Evolutionary conservation across 306 rosid species (phyloP).

Genomic region (Malus sieversii): DNA sequence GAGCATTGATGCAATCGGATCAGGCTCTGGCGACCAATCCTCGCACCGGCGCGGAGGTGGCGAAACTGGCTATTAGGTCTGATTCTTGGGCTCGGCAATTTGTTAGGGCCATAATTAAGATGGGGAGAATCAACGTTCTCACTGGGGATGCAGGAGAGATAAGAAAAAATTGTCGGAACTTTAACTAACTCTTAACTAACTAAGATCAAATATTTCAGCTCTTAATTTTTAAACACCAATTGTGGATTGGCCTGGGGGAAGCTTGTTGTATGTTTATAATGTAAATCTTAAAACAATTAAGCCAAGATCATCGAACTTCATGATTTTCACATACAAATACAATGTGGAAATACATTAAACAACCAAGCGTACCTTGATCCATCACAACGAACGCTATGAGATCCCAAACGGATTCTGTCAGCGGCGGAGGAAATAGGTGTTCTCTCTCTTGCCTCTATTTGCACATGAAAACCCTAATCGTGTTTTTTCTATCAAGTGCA

Average conservation of each 20-base stretch:
- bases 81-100: slow-evolving; percentile 22
- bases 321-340: no score
- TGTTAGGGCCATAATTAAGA: slow-evolving; percentile 15
- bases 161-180: slow-evolving; percentile 47
- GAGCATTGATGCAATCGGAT: slow-evolving; percentile 39
- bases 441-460: no score
- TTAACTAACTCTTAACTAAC: slow-evolving; percentile 2
- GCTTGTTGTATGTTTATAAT: no score
- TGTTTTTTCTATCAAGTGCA: no score
- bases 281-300: no score
- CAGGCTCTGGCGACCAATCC: slow-evolving; percentile 24
- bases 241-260: neutral
- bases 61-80: slow-evolving; percentile 15
- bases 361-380: no score
- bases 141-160: slow-evolving; percentile 41
- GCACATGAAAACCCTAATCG: no score
- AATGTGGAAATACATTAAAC: no score
- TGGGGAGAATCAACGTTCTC: slow-evolving; percentile 28
- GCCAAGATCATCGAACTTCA: no score
- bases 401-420: no score
- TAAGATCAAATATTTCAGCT: neutral
- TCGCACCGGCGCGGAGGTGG: slow-evolving; percentile 29
- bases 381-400: no score
- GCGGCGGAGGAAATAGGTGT: no score
- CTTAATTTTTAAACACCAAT: neutral